phyloP scores from a whole-genome alignment of 164 flowering plant species.

The Tinospora cordifolia region DNA sequence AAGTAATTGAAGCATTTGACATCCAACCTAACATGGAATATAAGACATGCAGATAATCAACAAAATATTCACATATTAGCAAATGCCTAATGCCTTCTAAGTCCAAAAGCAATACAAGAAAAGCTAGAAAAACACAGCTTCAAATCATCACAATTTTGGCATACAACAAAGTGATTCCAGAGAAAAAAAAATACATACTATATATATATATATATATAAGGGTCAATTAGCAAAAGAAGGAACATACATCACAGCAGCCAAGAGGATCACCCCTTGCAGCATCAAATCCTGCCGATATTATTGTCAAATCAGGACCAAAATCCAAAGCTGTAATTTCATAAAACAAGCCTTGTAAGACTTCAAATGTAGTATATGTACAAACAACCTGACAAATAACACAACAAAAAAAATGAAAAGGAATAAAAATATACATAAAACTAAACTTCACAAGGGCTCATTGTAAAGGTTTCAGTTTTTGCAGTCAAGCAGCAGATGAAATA shows the following conservation, averaged over 20 bases:
- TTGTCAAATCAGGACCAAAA: conserved; percentile 83
- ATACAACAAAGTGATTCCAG: neutral
- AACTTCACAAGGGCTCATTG: neutral
- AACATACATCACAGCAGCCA: conserved; percentile 89
- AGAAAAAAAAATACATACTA: no score
- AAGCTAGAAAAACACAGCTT: neutral
- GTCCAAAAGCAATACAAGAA: no score
- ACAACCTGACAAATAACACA: neutral
- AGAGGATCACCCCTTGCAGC: conserved; percentile 99
- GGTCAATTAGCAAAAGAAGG: neutral
- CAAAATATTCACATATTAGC: no score
- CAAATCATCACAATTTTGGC: neutral
- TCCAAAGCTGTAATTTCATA: conserved; percentile 53
- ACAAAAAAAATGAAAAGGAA: neutral
- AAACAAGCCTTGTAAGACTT: neutral
- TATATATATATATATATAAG: neutral
- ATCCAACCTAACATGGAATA: no score
- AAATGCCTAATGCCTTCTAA: no score
- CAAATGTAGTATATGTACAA: neutral
- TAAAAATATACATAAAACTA: neutral
- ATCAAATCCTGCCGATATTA: conserved; percentile 98
- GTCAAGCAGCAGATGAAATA: neutral
- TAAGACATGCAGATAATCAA: no score
- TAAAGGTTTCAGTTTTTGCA: neutral
- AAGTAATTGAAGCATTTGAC: no score